Evolutionary conservation across 257 asterid species (phyloP).

Genomic region (Solanum pinnatisectum): DNA sequence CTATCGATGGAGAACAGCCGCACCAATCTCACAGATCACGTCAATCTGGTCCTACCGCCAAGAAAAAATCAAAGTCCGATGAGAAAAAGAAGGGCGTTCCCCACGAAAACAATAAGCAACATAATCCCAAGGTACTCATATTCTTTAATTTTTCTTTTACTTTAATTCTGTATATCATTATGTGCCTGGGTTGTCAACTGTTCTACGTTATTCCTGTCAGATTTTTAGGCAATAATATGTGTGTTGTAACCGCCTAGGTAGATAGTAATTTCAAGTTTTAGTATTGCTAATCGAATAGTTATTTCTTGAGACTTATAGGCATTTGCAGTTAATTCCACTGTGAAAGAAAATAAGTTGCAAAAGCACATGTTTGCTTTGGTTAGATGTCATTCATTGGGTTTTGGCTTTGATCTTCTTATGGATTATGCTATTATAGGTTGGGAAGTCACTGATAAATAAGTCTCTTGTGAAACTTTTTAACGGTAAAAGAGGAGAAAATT

Average conservation of each 20-base stretch:
- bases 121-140: slow-evolving; percentile 23
- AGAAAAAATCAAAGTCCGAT: slow-evolving; percentile 50
- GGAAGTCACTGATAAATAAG: slow-evolving; percentile 84
- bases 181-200: neutral
- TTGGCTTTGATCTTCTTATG: neutral
- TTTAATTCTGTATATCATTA: neutral
- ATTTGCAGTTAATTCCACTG: slow-evolving; percentile 62
- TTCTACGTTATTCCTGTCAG: neutral
- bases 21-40: slow-evolving; percentile 71
- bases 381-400: neutral
- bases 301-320: slow-evolving; percentile 29
- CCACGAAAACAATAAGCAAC: slow-evolving; percentile 33
- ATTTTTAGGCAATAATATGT: neutral
- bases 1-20: slow-evolving; percentile 25
- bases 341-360: slow-evolving; percentile 70
- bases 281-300: neutral
- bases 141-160: neutral
- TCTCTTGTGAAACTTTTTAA: slow-evolving; percentile 23
- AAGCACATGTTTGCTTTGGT: slow-evolving; percentile 2
- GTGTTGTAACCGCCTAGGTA: neutral
- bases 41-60: slow-evolving; percentile 63
- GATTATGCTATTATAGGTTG: slow-evolving; percentile 41
- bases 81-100: slow-evolving; percentile 26
- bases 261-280: neutral
- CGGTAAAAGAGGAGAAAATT: neutral